These are phyloP conservation scores for Dendryphion nanum DNA, from an alignment of 2,329 filamentous ascomycete genomes.

Conservation along the genomic window DNA sequence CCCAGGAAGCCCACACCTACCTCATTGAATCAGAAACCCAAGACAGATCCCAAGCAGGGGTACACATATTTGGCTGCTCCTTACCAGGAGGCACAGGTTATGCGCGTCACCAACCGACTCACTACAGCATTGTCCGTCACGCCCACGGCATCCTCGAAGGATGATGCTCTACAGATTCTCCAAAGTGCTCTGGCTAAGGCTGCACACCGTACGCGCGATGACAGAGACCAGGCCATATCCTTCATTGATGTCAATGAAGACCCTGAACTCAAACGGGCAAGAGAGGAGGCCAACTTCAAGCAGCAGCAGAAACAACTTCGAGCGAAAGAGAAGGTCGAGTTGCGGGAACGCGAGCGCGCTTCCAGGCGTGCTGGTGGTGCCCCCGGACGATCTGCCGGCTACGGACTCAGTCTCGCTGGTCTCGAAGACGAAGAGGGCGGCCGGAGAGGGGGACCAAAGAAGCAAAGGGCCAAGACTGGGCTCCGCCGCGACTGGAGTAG, in stretches of 20 bases:
- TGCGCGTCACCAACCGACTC: conserved; percentile 74
- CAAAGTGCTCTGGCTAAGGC: conserved; percentile 66
- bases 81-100: conserved; percentile 64
- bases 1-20: conserved; percentile 51
- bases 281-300: conserved; percentile 72
- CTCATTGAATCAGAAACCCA: conserved; percentile 23
- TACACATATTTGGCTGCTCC: conserved; percentile 76
- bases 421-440: conserved; percentile 62
- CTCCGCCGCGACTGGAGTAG: conserved; percentile 58
- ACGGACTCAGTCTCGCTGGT: conserved; percentile 65
- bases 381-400: conserved; percentile 51
- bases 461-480: conserved; percentile 36
- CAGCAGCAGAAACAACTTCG: conserved; percentile 64
- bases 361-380: conserved; percentile 50
- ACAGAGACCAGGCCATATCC: conserved; percentile 55
- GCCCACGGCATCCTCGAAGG: conserved; percentile 65
- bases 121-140: conserved; percentile 69
- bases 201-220: conserved; percentile 48
- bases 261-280: conserved; percentile 71
- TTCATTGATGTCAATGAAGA: conserved; percentile 71
- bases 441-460: conserved; percentile 24
- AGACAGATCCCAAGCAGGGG: conserved; percentile 64
- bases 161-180: conserved; percentile 68
- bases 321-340: conserved; percentile 65
- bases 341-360: conserved; percentile 60